Conservation (phyloP, 1,284 basidiomycete species). For the Clitocybe nebularis region DNA sequence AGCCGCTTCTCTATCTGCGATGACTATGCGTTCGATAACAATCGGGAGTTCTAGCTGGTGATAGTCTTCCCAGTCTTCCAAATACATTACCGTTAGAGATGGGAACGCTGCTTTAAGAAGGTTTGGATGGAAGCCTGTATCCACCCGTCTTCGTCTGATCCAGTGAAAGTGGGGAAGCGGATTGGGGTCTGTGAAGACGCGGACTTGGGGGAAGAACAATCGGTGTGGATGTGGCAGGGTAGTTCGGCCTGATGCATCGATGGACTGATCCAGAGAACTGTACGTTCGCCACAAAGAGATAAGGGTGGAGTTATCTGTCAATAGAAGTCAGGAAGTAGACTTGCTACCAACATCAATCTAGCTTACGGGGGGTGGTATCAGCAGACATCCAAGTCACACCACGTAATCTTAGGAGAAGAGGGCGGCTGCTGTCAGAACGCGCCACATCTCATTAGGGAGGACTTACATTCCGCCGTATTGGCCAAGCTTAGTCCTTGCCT, state of each 20-base stretch:
- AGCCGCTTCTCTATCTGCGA: slow-evolving; percentile 73
- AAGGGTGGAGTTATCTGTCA: slow-evolving; percentile 65
- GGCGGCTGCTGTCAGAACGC: not conserved
- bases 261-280: slow-evolving; percentile 57
- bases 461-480: slow-evolving; percentile 53
- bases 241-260: slow-evolving; percentile 45
- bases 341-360: not conserved
- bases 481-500: slow-evolving; percentile 52
- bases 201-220: slow-evolving; percentile 67
- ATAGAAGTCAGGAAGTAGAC: slow-evolving; percentile 5
- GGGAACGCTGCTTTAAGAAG: slow-evolving; percentile 71
- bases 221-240: slow-evolving; percentile 66
- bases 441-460: slow-evolving; percentile 3
- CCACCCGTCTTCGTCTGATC: slow-evolving; percentile 39
- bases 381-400: slow-evolving; percentile 56
- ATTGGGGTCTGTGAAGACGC: slow-evolving; percentile 49
- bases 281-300: slow-evolving; percentile 80
- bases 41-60: slow-evolving; percentile 64
- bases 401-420: slow-evolving; percentile 37
- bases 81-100: slow-evolving; percentile 60
- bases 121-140: slow-evolving; percentile 60
- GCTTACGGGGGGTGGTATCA: slow-evolving; percentile 45
- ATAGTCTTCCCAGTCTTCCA: slow-evolving; percentile 76
- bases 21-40: slow-evolving; percentile 69
- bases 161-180: slow-evolving; percentile 45